A percentile compares a stretch with the other conserved stretches of the same genome.
phyloP scores from a whole-genome alignment of 1,284 basidiomycete genomes.

The Jaminaea rosea region DNA sequence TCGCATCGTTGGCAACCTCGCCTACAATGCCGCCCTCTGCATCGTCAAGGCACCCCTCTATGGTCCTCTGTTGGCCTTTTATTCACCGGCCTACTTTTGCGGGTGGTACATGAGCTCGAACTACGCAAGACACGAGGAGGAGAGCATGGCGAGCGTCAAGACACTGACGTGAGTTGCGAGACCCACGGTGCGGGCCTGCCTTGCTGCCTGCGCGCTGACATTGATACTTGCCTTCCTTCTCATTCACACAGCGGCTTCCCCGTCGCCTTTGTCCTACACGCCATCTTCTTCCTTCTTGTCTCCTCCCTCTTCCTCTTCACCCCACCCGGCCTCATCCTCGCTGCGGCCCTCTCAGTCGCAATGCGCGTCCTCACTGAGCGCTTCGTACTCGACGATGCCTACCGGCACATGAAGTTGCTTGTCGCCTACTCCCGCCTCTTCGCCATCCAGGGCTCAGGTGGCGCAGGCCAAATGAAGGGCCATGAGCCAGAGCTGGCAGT shows the following conservation, averaged over 20 bases:
- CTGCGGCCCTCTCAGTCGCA: background rate
- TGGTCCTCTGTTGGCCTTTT: constrained; percentile 6
- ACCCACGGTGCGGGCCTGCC: no score
- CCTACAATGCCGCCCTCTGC: background rate
- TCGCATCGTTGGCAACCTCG: background rate
- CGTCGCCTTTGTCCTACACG: constrained; percentile 8
- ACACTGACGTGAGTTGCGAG: constrained; percentile 5
- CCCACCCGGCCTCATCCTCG: constrained; percentile 9
- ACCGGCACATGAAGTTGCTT: background rate
- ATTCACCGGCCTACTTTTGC: constrained; percentile 10
- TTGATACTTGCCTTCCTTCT: no score
- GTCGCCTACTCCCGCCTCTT: background rate
- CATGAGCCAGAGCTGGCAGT: background rate
- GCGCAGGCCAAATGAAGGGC: background rate
- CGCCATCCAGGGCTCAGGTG: background rate
- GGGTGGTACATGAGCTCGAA: constrained; percentile 6
- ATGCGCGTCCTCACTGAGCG: background rate
- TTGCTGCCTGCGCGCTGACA: no score
- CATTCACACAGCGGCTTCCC: constrained; percentile 8
- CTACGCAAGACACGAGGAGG: constrained; percentile 14
- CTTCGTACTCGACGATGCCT: background rate
- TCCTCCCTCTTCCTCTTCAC: constrained; percentile 12
- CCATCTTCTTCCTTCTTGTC: constrained; percentile 4
- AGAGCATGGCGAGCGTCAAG: constrained; percentile 19
- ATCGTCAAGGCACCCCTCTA: background rate